Base-by-base conservation (phyloP, 2,329 filamentous ascomycete genomes). In the Arthrinium puccinioides region DNA sequence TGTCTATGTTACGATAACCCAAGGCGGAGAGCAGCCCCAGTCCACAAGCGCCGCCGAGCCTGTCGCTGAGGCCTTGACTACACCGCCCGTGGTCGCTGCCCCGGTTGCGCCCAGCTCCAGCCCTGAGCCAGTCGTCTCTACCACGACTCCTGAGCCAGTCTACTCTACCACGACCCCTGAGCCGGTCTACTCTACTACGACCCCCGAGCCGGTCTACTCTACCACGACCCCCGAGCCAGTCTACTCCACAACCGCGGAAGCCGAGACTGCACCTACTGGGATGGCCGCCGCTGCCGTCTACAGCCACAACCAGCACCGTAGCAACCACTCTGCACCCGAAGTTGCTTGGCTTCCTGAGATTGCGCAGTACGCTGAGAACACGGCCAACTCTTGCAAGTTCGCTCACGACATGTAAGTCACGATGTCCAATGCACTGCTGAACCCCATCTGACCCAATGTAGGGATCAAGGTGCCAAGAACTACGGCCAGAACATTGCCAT, bases 401-500 rank as follows among this genome's bases (percentile, higher is more conserved):
- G 70, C 65, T 21, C 90, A 97, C 62, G 74, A 89, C 59, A 76
- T 76, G 82, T 87, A 75, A 67, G 79, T 69, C 15, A 29, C 14
- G 32, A 5, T 10, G 5, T 9, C 16, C 28, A 21, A 7, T 33
- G 6, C 21, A 6, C 19, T 11, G 8, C 1, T 20, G 9, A 16
- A 37, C 9, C 15, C 3, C 8, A 13, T 70, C 52, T 41, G 23
- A 13, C n/a, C 4, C 41, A 8, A 15, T 33, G 28, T 41, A 50
- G 79, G 73, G 50, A 58, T 66, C 66, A 74, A 32, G 75, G 76
- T 44, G 70, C 66, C 35, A 78, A 77, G 38, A 70, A 73, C 30
- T 94, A 92, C 55, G 92, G 92, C 45, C 92, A 98, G 68, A 98
- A 97, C 74, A 82, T 97, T 41, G 90, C 86, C 54, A 80, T 82